phyloP scores from a whole-genome alignment of 805 yeast species.

The Danielia oregonensis region DNA sequence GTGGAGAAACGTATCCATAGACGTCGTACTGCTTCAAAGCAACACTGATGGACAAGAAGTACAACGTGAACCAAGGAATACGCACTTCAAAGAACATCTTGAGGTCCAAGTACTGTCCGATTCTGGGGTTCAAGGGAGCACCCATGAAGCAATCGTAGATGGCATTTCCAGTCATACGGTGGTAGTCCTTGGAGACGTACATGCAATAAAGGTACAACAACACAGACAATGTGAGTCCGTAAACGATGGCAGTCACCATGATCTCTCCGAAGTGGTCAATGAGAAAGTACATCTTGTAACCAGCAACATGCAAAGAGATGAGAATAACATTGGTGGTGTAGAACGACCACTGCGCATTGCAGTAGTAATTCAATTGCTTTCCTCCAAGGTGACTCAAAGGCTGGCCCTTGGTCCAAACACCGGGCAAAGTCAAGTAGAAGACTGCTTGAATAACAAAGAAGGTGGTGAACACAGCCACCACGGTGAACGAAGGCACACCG shows the following conservation, averaged over 20 bases:
- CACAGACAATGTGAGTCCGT: slow-evolving; percentile 70
- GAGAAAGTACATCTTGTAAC: slow-evolving; percentile 70
- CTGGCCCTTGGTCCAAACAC: slow-evolving; percentile 92
- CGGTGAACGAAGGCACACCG: slow-evolving; percentile 56
- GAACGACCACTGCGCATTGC: slow-evolving; percentile 87
- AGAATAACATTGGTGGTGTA: slow-evolving; percentile 63
- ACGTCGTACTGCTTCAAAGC: slow-evolving; percentile 75
- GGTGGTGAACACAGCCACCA: slow-evolving; percentile 68
- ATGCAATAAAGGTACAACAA: slow-evolving; percentile 67
- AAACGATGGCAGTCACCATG: slow-evolving; percentile 85
- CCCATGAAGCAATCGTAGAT: slow-evolving; percentile 95
- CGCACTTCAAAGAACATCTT: slow-evolving; percentile 98
- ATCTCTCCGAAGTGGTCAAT: slow-evolving; percentile 84
- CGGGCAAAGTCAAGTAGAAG: slow-evolving; percentile 84
- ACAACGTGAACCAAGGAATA: slow-evolving; percentile 91
- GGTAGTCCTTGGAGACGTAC: slow-evolving; percentile 67
- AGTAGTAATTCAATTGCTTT: slow-evolving; percentile 83
- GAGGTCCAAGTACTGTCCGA: slow-evolving; percentile 80
- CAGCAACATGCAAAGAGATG: slow-evolving; percentile 65
- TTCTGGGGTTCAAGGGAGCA: slow-evolving; percentile 92
- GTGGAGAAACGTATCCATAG: slow-evolving; percentile 77
- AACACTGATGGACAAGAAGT: slow-evolving; percentile 71
- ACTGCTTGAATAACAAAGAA: slow-evolving; percentile 67
- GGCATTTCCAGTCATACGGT: slow-evolving; percentile 87
- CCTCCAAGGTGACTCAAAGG: slow-evolving; percentile 79